Percentiles rank a stretch among this genome's conserved stretches.
These are phyloP conservation scores for Dysphania ambrosioides DNA, from an alignment of 148 eudicot genomes.

Conservation along the genomic window DNA sequence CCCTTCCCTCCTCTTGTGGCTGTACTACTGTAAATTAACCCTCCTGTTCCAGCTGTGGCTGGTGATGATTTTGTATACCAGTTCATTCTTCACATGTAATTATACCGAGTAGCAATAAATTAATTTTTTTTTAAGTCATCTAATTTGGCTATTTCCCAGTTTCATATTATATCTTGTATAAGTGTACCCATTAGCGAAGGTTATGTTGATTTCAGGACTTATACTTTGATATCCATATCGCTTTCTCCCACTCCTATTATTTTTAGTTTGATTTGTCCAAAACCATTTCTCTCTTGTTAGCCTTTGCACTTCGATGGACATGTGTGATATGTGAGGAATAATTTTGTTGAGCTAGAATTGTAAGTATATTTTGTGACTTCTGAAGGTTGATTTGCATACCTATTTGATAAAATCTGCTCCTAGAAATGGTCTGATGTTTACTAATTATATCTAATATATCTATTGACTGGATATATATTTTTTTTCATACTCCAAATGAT, in stretches of 20 bases:
- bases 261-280: not conserved
- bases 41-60: conserved; percentile 12
- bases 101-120: conserved; percentile 16
- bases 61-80: conserved; percentile 32
- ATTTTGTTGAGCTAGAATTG: too few relatives aligned
- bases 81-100: conserved; percentile 24
- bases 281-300: not conserved
- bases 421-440: too few relatives aligned
- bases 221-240: not conserved
- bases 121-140: not conserved
- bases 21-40: conserved; percentile 19
- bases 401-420: too few relatives aligned
- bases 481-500: too few relatives aligned
- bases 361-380: not conserved
- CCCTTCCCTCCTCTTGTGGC: not conserved
- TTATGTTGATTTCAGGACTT: not conserved
- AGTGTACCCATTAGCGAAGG: not conserved
- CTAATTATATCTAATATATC: too few relatives aligned
- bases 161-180: not conserved
- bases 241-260: not conserved
- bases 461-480: too few relatives aligned
- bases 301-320: not conserved
- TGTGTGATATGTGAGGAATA: not conserved
- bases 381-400: too few relatives aligned
- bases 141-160: not conserved